Percentiles rank a stretch among this genome's conserved stretches.
phyloP scores from a whole-genome alignment of 1,139 yeast genomes.

The Kurtzmaniella quercitrusa region DNA sequence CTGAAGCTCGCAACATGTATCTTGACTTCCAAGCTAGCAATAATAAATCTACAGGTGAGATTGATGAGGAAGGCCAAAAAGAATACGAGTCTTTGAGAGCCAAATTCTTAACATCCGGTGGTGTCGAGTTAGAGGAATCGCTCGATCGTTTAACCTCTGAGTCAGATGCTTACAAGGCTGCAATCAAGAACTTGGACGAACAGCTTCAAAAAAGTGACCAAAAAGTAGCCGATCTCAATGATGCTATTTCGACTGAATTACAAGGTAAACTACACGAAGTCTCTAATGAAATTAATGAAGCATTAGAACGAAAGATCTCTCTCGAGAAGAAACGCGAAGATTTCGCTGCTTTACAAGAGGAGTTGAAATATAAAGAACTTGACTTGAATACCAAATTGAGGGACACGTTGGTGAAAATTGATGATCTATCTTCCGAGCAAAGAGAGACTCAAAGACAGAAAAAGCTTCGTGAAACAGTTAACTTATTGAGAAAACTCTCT shows the following conservation, averaged over 20 bases:
- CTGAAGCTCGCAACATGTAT: constrained; percentile 41
- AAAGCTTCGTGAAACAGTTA: constrained; percentile 66
- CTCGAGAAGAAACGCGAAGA: constrained; percentile 40
- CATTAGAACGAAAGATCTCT: constrained; percentile 25
- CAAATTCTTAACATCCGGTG: constrained; percentile 53
- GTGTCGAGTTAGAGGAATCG: constrained; percentile 54
- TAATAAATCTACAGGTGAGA: constrained; percentile 17
- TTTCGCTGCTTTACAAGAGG: constrained; percentile 44
- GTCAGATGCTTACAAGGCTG: constrained; percentile 36
- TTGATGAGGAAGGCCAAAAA: constrained; percentile 49
- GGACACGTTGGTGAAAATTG: constrained; percentile 56
- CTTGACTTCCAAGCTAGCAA: constrained; percentile 36
- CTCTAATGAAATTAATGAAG: constrained; percentile 27
- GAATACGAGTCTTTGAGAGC: constrained; percentile 63
- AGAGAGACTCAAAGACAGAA: constrained; percentile 72
- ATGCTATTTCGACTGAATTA: constrained; percentile 28
- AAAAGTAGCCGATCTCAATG: constrained; percentile 34
- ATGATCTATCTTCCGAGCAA: constrained; percentile 70
- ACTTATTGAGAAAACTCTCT: constrained; percentile 61
- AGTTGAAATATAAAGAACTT: constrained; percentile 44
- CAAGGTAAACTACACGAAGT: constrained; percentile 31
- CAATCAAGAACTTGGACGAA: constrained; percentile 36
- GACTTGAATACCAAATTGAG: constrained; percentile 62
- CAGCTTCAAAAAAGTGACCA: constrained; percentile 41
- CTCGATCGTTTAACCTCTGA: constrained; percentile 42